phyloP scores from a whole-genome alignment of 2,329 filamentous ascomycete genomes.

The Ophioceras dolichostomum region DNA sequence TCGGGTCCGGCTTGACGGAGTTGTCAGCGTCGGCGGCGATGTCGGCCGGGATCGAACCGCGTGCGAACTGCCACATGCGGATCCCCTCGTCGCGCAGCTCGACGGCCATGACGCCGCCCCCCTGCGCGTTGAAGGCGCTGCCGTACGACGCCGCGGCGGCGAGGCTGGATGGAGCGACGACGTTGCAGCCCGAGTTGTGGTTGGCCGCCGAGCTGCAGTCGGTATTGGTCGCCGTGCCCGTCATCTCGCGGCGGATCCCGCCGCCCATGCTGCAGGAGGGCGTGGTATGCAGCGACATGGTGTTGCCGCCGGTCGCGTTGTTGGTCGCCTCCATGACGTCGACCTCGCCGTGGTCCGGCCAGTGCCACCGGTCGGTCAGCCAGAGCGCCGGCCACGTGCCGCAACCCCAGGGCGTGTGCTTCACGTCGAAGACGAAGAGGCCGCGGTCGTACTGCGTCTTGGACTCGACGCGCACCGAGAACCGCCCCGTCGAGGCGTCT shows the following conservation, averaged over 20 bases:
- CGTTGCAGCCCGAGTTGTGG: constrained; percentile 45
- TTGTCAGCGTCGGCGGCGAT: constrained; percentile 25
- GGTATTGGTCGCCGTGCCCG: constrained; percentile 25
- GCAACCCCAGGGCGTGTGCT: constrained; percentile 51
- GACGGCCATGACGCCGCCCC: constrained; percentile 48
- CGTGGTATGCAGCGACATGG: constrained; percentile 47
- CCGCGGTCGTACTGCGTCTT: constrained; percentile 47
- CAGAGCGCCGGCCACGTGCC: constrained; percentile 55
- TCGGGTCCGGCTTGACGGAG: constrained; percentile 37
- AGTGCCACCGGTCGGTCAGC: constrained; percentile 40
- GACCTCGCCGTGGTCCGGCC: constrained; percentile 54
- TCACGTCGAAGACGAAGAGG: constrained; percentile 56
- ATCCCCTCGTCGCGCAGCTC: constrained; percentile 50
- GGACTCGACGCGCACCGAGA: constrained; percentile 51
- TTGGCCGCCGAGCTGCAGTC: constrained; percentile 36
- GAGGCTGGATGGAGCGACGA: constrained; percentile 28
- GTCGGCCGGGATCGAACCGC: constrained; percentile 34
- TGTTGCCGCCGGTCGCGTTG: constrained; percentile 37
- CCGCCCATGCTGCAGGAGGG: constrained; percentile 33
- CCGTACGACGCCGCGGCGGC: constrained; percentile 30
- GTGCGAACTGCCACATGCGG: constrained; percentile 48
- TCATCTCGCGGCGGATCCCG: constrained; percentile 38
- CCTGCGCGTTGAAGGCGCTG: constrained; percentile 33
- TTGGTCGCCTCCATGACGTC: constrained; percentile 50
- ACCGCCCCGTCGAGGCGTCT: constrained; percentile 44